phyloP scores from a whole-genome alignment of 169 alveolate genomes.

The Plasmodium sp. region DNA sequence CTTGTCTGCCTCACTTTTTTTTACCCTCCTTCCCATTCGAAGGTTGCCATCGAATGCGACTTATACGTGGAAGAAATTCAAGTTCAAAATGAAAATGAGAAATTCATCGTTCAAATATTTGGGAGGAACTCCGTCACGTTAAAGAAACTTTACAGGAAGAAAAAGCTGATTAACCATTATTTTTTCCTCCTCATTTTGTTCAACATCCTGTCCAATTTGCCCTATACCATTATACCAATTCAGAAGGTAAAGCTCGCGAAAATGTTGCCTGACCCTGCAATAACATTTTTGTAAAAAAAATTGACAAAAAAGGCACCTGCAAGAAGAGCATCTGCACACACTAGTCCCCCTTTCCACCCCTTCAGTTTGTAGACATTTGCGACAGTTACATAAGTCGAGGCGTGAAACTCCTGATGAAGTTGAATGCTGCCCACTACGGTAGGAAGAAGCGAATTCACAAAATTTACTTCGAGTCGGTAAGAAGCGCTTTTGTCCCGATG shows the following conservation, averaged over 20 bases:
- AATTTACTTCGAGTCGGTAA: constrained; percentile 65
- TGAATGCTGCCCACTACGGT: constrained; percentile 18
- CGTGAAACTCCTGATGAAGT: constrained; percentile 16
- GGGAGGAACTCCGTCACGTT: constrained; percentile 55
- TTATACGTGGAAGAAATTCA: constrained; percentile 58
- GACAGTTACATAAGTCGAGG: constrained; percentile 36
- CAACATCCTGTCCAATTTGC: constrained; percentile 51
- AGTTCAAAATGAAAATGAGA: constrained; percentile 67
- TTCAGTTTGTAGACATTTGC: constrained; percentile 65
- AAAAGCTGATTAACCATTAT: constrained; percentile 36
- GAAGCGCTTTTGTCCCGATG: not conserved
- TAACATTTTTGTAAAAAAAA: not conserved
- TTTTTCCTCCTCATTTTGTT: constrained; percentile 60
- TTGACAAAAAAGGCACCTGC: not conserved
- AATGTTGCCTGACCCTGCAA: not conserved
- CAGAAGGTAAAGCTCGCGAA: constrained; percentile 34
- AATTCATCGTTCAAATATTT: constrained; percentile 41
- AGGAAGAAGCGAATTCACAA: constrained; percentile 64
- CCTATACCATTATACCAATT: constrained; percentile 65
- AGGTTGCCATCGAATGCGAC: constrained; percentile 61
- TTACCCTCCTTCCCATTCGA: not conserved
- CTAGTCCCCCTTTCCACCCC: not conserved
- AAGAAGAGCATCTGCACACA: not conserved
- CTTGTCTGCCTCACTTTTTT: not conserved
- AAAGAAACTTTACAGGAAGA: constrained; percentile 65